Conservation (phyloP, 2,329 filamentous ascomycete genomes). For the Cytospora leucostoma region DNA sequence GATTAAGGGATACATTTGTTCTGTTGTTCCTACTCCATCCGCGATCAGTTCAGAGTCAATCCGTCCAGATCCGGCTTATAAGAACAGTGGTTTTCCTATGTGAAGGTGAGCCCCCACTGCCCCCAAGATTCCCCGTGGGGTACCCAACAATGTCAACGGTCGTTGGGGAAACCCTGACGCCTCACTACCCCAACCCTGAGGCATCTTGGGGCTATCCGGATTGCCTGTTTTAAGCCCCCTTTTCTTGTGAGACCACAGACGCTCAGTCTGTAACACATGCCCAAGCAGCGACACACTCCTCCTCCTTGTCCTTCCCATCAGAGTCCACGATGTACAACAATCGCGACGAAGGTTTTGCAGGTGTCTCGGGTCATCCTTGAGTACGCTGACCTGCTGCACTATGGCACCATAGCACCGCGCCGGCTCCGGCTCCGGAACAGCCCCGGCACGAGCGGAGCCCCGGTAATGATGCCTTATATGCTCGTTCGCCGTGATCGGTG, state of each 20-base stretch:
- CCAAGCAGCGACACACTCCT: not conserved
- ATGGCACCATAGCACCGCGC: not conserved
- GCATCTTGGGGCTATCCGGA: not conserved
- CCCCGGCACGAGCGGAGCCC: not conserved
- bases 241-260: not conserved
- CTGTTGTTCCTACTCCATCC: too few relatives aligned
- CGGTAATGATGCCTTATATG: not conserved
- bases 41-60: too few relatives aligned
- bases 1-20: too few relatives aligned
- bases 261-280: not conserved
- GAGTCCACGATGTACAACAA: not conserved
- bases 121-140: not conserved
- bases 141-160: too few relatives aligned
- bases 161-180: too few relatives aligned
- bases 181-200: not conserved
- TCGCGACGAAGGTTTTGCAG: not conserved
- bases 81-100: too few relatives aligned
- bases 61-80: too few relatives aligned
- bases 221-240: too few relatives aligned
- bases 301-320: not conserved
- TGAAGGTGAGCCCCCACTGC: not conserved
- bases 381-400: not conserved
- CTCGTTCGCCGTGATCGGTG: not conserved
- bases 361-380: not conserved
- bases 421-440: not conserved